A percentile compares a stretch with the other conserved stretches of the same genome.
Conservation (phyloP, 371 early-diverging fungal genomes). For the Lichtheimia corymbifera region DNA sequence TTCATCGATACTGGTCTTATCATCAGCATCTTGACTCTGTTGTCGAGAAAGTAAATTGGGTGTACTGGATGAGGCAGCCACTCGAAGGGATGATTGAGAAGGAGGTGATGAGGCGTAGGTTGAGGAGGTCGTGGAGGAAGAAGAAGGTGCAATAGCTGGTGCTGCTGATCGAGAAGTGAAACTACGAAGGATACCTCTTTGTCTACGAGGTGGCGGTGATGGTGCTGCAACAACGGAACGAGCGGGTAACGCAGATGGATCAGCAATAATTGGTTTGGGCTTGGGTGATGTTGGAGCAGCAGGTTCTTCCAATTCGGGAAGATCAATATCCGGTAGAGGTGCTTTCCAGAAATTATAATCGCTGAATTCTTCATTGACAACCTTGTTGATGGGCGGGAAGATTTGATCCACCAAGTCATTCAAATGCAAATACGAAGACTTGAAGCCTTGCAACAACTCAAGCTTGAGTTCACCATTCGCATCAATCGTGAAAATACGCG, state of each 20-base stretch:
- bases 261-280: constrained; percentile 45
- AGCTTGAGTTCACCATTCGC: constrained; percentile 86
- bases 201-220: constrained; percentile 9
- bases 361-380: constrained; percentile 66
- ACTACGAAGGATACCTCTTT: constrained; percentile 37
- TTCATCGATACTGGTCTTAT: constrained; percentile 6
- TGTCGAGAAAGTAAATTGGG: constrained; percentile 7
- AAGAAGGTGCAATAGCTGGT: constrained; percentile 1
- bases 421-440: constrained; percentile 80
- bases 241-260: constrained; percentile 29
- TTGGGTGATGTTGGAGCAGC: constrained; percentile 26
- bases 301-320: constrained; percentile 32
- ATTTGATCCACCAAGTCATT: constrained; percentile 94
- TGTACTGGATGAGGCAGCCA: constrained; percentile 19
- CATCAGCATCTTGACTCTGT: constrained; percentile 6
- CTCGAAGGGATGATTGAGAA: neutral
- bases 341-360: constrained; percentile 86
- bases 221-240: constrained; percentile 25
- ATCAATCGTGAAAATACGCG: constrained; percentile 95
- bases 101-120: neutral
- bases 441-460: constrained; percentile 82
- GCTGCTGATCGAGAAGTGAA: constrained; percentile 32
- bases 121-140: constrained; percentile 1
- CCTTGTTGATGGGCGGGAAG: constrained; percentile 72
- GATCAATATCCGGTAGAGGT: constrained; percentile 48